Evolutionary conservation across 2,329 filamentous ascomycete genomes (phyloP).

Genomic region (Chalaropsis thielavioides): DNA sequence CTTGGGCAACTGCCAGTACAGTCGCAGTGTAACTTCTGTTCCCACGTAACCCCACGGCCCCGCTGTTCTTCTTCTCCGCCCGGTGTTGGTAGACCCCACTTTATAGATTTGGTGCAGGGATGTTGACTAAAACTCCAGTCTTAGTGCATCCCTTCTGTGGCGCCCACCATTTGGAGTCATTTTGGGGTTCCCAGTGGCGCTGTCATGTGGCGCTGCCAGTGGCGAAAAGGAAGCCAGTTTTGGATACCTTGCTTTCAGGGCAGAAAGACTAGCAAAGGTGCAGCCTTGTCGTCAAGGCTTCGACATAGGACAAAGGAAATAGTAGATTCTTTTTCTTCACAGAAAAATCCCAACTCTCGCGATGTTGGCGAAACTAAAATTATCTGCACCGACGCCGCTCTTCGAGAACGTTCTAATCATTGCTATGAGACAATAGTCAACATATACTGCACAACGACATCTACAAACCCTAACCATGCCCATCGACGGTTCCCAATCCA

Average conservation of each 20-base stretch:
- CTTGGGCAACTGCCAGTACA: neutral
- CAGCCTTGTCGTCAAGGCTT: neutral
- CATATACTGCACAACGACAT: neutral
- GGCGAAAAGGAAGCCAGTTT: neutral
- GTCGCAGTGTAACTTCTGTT: neutral
- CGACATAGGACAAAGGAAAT: neutral
- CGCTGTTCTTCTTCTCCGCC: neutral
- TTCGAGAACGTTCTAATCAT: too few species aligned
- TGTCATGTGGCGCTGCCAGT: neutral
- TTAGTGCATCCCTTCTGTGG: neutral
- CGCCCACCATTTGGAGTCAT: neutral
- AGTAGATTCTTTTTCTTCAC: neutral
- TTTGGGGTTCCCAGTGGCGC: neutral
- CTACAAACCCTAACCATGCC: neutral
- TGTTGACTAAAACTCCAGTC: neutral
- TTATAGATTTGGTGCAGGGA: neutral
- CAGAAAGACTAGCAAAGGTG: neutral
- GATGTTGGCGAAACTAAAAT: too few species aligned
- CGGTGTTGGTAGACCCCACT: neutral
- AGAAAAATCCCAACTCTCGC: too few species aligned
- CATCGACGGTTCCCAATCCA: neutral
- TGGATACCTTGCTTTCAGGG: neutral
- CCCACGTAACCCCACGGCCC: neutral
- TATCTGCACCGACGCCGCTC: too few species aligned
- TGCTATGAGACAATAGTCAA: too few species aligned